phyloP scores from a whole-genome alignment of 2,329 filamentous ascomycete species.

The Aspergillus luchuensis region DNA sequence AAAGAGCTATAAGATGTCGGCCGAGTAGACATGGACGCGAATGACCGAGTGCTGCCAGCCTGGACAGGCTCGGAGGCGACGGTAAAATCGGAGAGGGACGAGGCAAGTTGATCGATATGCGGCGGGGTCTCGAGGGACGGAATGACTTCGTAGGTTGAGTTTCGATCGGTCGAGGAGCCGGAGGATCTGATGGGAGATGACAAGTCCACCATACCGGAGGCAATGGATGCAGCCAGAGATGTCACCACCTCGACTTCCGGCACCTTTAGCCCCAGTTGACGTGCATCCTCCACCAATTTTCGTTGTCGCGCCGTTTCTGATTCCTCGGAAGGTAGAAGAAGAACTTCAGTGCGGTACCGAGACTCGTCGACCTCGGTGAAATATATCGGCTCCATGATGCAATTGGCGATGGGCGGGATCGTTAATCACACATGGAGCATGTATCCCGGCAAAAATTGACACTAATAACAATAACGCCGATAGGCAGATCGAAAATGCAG shows the following conservation, averaged over 20 bases:
- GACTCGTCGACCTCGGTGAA: slow-evolving; percentile 35
- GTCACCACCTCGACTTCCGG: slow-evolving; percentile 36
- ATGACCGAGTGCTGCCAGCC: slow-evolving; percentile 39
- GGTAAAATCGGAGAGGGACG: slow-evolving; percentile 37
- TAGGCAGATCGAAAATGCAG: not conserved
- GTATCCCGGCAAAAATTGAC: not conserved
- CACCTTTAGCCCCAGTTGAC: slow-evolving; percentile 39
- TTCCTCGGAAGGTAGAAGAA: slow-evolving; percentile 35
- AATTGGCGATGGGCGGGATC: slow-evolving; percentile 22
- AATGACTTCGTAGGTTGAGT: slow-evolving; percentile 33
- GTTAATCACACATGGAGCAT: slow-evolving; percentile 16
- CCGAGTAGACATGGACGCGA: slow-evolving; percentile 42
- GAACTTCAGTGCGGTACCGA: slow-evolving; percentile 42
- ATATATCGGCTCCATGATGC: slow-evolving; percentile 27
- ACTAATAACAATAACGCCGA: not conserved
- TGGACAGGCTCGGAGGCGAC: slow-evolving; percentile 32
- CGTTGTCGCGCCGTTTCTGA: slow-evolving; percentile 43
- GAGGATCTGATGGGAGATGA: slow-evolving; percentile 38
- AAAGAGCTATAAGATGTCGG: slow-evolving; percentile 43
- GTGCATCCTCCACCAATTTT: slow-evolving; percentile 40
- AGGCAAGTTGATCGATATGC: slow-evolving; percentile 33
- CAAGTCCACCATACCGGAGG: slow-evolving; percentile 38
- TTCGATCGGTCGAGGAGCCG: slow-evolving; percentile 36
- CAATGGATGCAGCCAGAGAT: slow-evolving; percentile 40
- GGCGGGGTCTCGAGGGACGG: slow-evolving; percentile 24